These are phyloP conservation scores for Musa beccarii DNA, from an alignment of 176 grass and related monocot species.

Conservation along the genomic window DNA sequence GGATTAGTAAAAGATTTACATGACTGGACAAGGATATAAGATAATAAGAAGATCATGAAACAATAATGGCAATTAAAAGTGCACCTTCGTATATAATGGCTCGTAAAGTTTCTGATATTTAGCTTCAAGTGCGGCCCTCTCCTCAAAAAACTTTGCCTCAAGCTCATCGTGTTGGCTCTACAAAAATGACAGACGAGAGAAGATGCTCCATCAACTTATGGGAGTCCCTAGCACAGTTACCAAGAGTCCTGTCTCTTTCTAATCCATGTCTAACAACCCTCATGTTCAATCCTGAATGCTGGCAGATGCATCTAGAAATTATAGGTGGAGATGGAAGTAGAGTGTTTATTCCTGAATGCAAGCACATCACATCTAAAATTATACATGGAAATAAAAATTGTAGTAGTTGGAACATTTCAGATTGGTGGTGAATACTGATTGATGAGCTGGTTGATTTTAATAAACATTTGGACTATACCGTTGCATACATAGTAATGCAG, in stretches of 20 bases:
- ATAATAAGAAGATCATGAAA: not conserved
- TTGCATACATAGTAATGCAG: too few species aligned
- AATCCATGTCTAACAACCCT: not conserved
- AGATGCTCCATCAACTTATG: not conserved
- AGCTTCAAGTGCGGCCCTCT: constrained; percentile 16
- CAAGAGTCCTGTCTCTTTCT: not conserved
- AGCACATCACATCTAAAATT: not conserved
- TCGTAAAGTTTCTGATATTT: constrained; percentile 19
- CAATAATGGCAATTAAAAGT: not conserved
- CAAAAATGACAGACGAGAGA: not conserved
- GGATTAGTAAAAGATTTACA: not conserved
- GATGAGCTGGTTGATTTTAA: too few species aligned
- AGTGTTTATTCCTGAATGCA: not conserved
- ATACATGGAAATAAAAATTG: not conserved
- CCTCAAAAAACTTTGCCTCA: constrained; percentile 16
- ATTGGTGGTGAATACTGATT: too few species aligned
- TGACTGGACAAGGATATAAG: not conserved
- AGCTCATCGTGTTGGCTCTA: constrained; percentile 21
- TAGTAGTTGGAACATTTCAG: too few species aligned
- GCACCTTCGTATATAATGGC: constrained; percentile 15
- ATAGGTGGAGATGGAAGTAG: too few species aligned
- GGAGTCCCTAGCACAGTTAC: not conserved
- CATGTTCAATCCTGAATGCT: too few species aligned
- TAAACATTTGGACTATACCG: too few species aligned
- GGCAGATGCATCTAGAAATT: too few species aligned